These are phyloP conservation scores for Cornus suecica DNA, from an alignment of 148 eudicot species.

Conservation along the genomic window DNA sequence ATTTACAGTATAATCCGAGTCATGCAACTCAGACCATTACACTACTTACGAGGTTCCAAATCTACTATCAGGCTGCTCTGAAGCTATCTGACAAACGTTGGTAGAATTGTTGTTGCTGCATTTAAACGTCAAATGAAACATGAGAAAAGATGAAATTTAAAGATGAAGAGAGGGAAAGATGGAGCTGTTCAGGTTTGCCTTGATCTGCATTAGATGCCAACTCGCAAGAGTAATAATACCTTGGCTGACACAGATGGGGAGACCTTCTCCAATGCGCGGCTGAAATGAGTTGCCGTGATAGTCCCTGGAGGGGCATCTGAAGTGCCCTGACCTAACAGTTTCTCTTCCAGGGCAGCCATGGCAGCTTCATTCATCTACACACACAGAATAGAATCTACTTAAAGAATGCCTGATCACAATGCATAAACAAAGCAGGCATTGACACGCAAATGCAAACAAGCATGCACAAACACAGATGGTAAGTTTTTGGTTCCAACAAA, in stretches of 20 bases:
- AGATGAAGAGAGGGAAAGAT: too few species aligned
- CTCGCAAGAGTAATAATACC: constrained; percentile 23
- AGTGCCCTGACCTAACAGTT: constrained; percentile 17
- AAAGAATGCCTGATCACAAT: not conserved
- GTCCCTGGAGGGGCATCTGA: constrained; percentile 21
- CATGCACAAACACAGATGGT: not conserved
- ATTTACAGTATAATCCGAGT: not conserved
- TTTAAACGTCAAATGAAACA: not conserved
- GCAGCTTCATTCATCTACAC: constrained; percentile 77
- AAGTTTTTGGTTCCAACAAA: not conserved
- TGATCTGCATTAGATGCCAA: not conserved
- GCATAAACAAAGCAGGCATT: not conserved
- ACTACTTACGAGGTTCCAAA: not conserved
- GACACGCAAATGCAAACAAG: not conserved
- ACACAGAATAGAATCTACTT: not conserved
- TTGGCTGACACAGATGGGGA: constrained; percentile 49
- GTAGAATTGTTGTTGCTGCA: constrained; percentile 46
- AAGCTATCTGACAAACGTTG: constrained; percentile 26
- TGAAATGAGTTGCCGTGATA: constrained; percentile 38
- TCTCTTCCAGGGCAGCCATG: constrained; percentile 67
- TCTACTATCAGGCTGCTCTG: constrained; percentile 16
- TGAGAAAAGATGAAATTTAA: not conserved
- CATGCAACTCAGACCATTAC: not conserved
- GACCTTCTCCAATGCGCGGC: constrained; percentile 33
- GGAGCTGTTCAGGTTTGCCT: not conserved